Base-by-base conservation (phyloP, 768 basidiomycete species). In the Pisolithus marmoratus region DNA sequence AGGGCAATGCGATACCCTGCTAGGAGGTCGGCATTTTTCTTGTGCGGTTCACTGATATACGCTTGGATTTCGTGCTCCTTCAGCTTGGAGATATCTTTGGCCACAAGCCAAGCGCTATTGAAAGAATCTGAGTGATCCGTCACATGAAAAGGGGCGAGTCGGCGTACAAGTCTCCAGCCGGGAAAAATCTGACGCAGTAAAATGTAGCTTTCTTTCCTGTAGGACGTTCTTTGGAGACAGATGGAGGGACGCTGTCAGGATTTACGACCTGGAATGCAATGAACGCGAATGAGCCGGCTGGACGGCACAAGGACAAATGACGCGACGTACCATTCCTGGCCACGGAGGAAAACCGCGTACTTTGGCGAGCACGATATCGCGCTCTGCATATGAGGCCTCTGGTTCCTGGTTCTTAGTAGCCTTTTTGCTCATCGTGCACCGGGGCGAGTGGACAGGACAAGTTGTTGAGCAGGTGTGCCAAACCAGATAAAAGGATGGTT, bases 271-370 rank as follows among this genome's bases (percentile, higher is more conserved):
- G 67, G 20, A 61, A 22, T 14, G 29, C n/a, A 36, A 26, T 26
- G 50, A 52, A 50, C 49, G 11, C 9, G 17, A 34, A 62, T 57
- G 53, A 54, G 49, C 6, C 31, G 41, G 34, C 49, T 36, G 49
- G 40, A 54, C 43, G 38, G 45, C 49, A 46, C 43, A 49, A 54
- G 51, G 54, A 53, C 46, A 56, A 57, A 46, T 58, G 54, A 58
- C 63, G 62, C 56, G 53, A 80, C 90, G 71, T 65, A 95, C 95
- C 75, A 90, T 87, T 66, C 84, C 91, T 50, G 94, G 96, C 96
- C 96, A 99, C 4, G 88, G 79, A 2, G 96, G 93, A 73, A 77
- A 97, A 9, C 95, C 96, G 73, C 90, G 90, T 66, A 99, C 73
- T 75, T 95, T 94, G 23, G 82, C 93, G 54, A 97, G 82, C 37